Percentiles rank a stretch among this genome's conserved stretches.
phyloP scores from a whole-genome alignment of 352 stramenopile genomes.

The Pythium grandisporangium region DNA sequence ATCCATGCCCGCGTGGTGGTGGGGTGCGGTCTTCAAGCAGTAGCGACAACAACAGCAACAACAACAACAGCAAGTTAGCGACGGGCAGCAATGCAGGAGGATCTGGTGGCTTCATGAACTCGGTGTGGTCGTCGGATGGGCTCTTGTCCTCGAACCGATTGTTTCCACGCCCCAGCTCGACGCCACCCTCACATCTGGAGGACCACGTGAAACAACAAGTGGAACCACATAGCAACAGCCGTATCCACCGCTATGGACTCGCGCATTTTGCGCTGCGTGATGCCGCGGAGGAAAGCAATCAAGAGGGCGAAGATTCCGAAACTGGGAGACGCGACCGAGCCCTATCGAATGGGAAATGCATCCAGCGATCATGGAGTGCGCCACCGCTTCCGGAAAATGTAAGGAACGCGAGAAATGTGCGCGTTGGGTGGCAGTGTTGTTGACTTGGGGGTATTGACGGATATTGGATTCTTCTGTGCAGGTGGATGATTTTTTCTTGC shows the following conservation, averaged over 20 bases:
- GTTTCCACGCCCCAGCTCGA: conserved; percentile 32
- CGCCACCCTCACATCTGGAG: conserved; percentile 13
- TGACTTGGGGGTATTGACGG: too few relatives aligned
- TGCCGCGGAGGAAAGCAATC: conserved; percentile 15
- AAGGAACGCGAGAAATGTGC: too few relatives aligned
- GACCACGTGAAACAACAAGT: not conserved
- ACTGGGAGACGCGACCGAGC: conserved; percentile 8
- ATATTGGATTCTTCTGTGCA: too few relatives aligned
- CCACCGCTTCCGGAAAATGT: conserved; percentile 29
- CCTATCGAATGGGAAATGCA: conserved; percentile 13
- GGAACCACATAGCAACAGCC: not conserved
- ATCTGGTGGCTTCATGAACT: too few relatives aligned
- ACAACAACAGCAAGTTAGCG: too few relatives aligned
- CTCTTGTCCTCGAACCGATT: conserved; percentile 34
- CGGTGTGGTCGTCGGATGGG: conserved; percentile 55
- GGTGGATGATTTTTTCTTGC: too few relatives aligned
- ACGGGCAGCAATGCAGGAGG: too few relatives aligned
- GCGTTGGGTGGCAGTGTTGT: too few relatives aligned
- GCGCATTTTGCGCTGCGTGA: conserved; percentile 6
- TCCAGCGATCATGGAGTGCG: conserved; percentile 38
- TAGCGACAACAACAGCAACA: too few relatives aligned
- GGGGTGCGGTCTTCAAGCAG: too few relatives aligned
- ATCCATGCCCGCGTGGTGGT: too few relatives aligned
- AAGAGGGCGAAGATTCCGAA: conserved; percentile 12
- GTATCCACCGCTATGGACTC: conserved; percentile 1